A percentile compares a stretch with the other conserved stretches of the same genome.
Conservation (phyloP, 1,284 basidiomycete species). For the Thelephora terrestris region DNA sequence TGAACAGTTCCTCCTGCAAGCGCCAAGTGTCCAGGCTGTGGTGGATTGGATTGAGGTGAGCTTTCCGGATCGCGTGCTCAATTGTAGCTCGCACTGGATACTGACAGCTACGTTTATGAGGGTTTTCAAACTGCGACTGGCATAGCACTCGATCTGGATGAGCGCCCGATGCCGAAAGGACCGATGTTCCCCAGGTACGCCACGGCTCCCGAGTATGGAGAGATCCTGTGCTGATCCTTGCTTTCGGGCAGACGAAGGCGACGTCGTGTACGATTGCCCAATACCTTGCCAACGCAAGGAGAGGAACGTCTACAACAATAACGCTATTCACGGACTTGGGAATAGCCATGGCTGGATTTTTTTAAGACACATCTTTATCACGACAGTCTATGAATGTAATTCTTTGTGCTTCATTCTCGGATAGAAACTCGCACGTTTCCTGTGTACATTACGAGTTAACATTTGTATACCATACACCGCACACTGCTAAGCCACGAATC, state of each 20-base stretch:
- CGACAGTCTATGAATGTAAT: too few relatives aligned
- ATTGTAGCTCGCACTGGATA: slow-evolving; percentile 3
- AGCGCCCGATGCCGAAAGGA: slow-evolving; percentile 81
- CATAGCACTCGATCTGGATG: slow-evolving; percentile 85
- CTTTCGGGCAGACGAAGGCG: slow-evolving; percentile 9
- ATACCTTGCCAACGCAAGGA: background rate
- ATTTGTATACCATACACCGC: too few relatives aligned
- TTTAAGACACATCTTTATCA: too few relatives aligned
- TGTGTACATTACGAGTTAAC: too few relatives aligned
- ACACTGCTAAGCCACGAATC: too few relatives aligned
- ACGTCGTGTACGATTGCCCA: slow-evolving; percentile 7
- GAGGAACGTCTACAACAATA: too few relatives aligned
- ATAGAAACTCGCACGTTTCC: too few relatives aligned
- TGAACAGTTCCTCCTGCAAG: slow-evolving; percentile 95
- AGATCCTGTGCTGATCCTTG: background rate
- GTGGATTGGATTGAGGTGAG: slow-evolving; percentile 94
- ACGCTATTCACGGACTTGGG: too few relatives aligned
- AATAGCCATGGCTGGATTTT: too few relatives aligned
- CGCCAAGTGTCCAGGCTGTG: slow-evolving; percentile 74
- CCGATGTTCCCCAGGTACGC: slow-evolving; percentile 68
- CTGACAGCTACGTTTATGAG: slow-evolving; percentile 26
- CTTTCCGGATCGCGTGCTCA: slow-evolving; percentile 8
- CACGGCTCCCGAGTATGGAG: background rate
- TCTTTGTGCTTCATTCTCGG: too few relatives aligned
- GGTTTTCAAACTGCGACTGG: slow-evolving; percentile 91